phyloP scores from a whole-genome alignment of 192 early-diverging fungal genomes.

The Kappamyces sp. region DNA sequence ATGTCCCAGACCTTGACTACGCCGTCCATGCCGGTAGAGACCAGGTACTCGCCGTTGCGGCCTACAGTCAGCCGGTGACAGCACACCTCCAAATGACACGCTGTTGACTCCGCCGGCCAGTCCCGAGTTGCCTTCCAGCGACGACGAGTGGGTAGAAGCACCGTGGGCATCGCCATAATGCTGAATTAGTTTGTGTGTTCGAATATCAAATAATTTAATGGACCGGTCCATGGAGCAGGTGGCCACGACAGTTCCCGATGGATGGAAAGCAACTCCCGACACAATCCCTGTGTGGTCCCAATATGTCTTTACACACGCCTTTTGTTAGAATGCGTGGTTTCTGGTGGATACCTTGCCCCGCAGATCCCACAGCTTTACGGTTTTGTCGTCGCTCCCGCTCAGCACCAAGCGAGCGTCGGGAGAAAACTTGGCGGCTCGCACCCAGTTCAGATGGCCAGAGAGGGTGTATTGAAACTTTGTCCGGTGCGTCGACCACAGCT shows the following conservation, averaged over 20 bases:
- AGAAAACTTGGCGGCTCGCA: constrained; percentile 45
- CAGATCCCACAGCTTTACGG: constrained; percentile 54
- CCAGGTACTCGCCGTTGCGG: constrained; percentile 43
- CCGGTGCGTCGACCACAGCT: constrained; percentile 51
- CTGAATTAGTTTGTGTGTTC: constrained; percentile 55
- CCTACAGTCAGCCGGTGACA: no score
- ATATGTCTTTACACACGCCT: constrained; percentile 52
- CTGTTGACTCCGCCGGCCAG: constrained; percentile 48
- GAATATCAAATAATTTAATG: constrained; percentile 53
- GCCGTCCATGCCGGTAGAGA: constrained; percentile 51
- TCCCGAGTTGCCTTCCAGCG: constrained; percentile 9
- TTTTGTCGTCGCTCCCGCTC: constrained; percentile 56
- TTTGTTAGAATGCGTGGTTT: not conserved
- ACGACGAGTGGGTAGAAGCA: constrained; percentile 9
- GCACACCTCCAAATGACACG: constrained; percentile 44
- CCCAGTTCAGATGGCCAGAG: constrained; percentile 59
- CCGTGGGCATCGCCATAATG: constrained; percentile 51
- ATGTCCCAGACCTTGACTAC: constrained; percentile 59
- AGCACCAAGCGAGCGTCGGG: constrained; percentile 45
- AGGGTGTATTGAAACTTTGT: constrained; percentile 53
- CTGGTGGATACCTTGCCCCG: not conserved
- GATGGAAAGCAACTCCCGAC: constrained; percentile 46
- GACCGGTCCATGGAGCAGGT: constrained; percentile 46
- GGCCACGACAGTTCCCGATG: constrained; percentile 45
- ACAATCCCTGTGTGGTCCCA: constrained; percentile 55